These are phyloP conservation scores for Sarocladium brachiariae DNA, from an alignment of 2,329 filamentous ascomycete species.

Conservation along the genomic window DNA sequence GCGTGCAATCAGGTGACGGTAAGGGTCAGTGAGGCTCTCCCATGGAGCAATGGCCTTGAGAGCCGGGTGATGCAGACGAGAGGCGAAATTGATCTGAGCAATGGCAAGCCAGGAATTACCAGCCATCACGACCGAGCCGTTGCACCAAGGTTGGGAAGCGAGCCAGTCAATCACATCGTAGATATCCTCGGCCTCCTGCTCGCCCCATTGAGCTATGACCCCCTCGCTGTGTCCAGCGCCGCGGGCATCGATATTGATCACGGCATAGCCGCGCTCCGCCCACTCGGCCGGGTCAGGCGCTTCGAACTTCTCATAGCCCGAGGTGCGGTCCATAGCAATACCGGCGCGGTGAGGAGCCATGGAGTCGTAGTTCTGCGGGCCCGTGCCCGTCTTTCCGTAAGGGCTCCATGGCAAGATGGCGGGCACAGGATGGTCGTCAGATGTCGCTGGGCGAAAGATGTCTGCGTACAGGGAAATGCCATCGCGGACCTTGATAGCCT, in stretches of 20 bases:
- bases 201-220: neutral
- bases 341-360: conserved; percentile 17
- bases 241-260: conserved; percentile 27
- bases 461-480: conserved; percentile 36
- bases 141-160: conserved; percentile 21
- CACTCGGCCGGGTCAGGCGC: conserved; percentile 21
- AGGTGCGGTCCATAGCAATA: conserved; percentile 15
- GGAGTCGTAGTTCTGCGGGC: conserved; percentile 27
- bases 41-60: conserved; percentile 25
- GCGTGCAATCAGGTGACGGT: conserved; percentile 18
- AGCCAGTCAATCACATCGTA: conserved; percentile 22
- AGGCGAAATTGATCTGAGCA: conserved; percentile 18
- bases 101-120: conserved; percentile 21
- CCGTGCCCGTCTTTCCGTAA: conserved; percentile 41
- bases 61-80: conserved; percentile 15
- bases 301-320: conserved; percentile 20
- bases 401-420: conserved; percentile 37
- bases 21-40: conserved; percentile 31
- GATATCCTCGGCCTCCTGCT: conserved; percentile 20
- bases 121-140: conserved; percentile 21
- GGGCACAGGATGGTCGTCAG: conserved; percentile 29
- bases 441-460: conserved; percentile 34
- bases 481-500: conserved; percentile 35
- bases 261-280: conserved; percentile 25
- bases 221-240: conserved; percentile 19